Conservation (phyloP, 306 rosid genomes). For the Vigna angularis region DNA sequence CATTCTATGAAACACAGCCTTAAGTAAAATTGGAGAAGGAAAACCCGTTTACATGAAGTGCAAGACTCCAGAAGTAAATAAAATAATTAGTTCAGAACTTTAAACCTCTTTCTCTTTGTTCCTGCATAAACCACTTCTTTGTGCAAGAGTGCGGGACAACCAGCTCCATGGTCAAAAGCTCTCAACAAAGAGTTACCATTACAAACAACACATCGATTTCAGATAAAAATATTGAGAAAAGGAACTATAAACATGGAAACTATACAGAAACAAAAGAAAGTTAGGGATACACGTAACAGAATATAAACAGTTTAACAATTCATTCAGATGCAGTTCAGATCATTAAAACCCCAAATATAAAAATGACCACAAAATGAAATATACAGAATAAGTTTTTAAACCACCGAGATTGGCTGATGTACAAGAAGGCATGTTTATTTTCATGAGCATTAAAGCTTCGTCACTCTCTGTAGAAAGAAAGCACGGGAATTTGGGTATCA, state of each 20-base stretch:
- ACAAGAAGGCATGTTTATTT: neutral
- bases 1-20: conserved; percentile 17
- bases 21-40: neutral
- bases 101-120: neutral
- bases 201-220: neutral
- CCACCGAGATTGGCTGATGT: neutral
- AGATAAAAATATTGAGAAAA: conserved; percentile 7
- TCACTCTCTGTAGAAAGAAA: neutral
- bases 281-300: neutral
- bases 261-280: neutral
- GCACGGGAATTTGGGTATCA: neutral
- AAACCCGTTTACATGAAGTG: neutral
- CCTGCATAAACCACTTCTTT: neutral
- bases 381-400: neutral
- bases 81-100: conserved; percentile 11
- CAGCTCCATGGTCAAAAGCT: neutral
- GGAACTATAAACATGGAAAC: neutral
- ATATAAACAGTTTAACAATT: neutral
- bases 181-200: neutral
- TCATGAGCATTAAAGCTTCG: neutral
- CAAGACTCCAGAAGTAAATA: neutral
- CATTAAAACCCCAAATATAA: conserved; percentile 5
- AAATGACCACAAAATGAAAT: neutral
- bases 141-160: neutral
- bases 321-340: conserved; percentile 8